These are phyloP conservation scores for Plasmodium vinckei DNA, from an alignment of 169 alveolate species.

Conservation along the genomic window DNA sequence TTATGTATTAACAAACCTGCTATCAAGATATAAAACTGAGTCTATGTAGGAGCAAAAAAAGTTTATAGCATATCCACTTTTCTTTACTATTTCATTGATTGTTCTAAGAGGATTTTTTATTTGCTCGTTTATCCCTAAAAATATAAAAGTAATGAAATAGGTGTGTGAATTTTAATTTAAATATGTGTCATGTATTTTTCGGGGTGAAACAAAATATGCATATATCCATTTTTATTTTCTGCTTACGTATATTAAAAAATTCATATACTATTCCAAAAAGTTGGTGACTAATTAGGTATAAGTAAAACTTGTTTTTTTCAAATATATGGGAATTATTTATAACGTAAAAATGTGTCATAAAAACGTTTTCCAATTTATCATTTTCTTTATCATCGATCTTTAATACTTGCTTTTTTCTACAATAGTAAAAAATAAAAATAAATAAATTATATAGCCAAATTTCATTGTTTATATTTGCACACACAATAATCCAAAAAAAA, in stretches of 20 bases:
- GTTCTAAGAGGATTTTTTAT: slow-evolving; percentile 9
- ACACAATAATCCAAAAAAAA: too few species aligned
- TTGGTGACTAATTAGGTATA: slow-evolving; percentile 59
- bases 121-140: slow-evolving; percentile 30
- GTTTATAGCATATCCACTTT: slow-evolving; percentile 51
- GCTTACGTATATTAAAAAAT: slow-evolving; percentile 60
- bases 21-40: slow-evolving; percentile 45
- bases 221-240: background rate
- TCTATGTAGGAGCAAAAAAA: slow-evolving; percentile 59
- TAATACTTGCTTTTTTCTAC: slow-evolving; percentile 36
- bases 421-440: background rate
- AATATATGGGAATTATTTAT: slow-evolving; percentile 46
- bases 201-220: background rate
- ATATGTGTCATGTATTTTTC: background rate
- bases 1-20: slow-evolving; percentile 23
- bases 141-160: background rate
- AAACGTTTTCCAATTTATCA: background rate
- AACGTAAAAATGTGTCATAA: slow-evolving; percentile 59
- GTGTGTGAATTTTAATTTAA: background rate
- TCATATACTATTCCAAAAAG: slow-evolving; percentile 42
- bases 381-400: slow-evolving; percentile 17
- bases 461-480: too few species aligned
- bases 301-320: slow-evolving; percentile 61
- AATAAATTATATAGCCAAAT: background rate
- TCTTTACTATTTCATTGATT: slow-evolving; percentile 24